Evolutionary conservation across 2,329 filamentous ascomycete species (phyloP).

Genomic region (Cucurbitaria berberidis): DNA sequence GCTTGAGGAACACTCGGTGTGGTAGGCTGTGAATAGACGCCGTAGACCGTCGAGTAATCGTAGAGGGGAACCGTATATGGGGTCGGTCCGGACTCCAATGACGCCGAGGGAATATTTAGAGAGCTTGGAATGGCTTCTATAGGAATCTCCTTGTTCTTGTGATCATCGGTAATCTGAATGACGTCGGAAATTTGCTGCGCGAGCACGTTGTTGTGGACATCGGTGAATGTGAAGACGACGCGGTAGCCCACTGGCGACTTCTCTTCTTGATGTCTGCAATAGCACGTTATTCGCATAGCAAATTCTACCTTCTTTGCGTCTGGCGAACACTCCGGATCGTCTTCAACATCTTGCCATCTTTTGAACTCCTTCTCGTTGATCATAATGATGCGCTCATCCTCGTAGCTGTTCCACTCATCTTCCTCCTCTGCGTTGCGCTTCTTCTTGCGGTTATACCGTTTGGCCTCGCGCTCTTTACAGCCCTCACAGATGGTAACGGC

Average conservation of each 20-base stretch:
- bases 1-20: slow-evolving; percentile 30
- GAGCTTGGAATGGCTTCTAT: slow-evolving; percentile 27
- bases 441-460: slow-evolving; percentile 90
- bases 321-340: slow-evolving; percentile 24
- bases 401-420: slow-evolving; percentile 70
- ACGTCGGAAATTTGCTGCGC: slow-evolving; percentile 77
- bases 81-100: slow-evolving; percentile 18
- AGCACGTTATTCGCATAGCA: slow-evolving; percentile 96
- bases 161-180: slow-evolving; percentile 98
- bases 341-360: slow-evolving; percentile 37
- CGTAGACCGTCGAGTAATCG: slow-evolving; percentile 30
- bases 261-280: slow-evolving; percentile 93
- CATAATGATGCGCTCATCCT: slow-evolving; percentile 53
- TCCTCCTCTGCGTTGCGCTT: slow-evolving; percentile 88
- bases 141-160: slow-evolving; percentile 68
- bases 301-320: slow-evolving; percentile 76
- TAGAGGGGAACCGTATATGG: slow-evolving; percentile 26
- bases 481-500: slow-evolving; percentile 89
- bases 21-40: slow-evolving; percentile 36
- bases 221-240: slow-evolving; percentile 94
- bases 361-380: slow-evolving; percentile 49
- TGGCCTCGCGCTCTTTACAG: slow-evolving; percentile 91
- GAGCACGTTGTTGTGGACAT: slow-evolving; percentile 75
- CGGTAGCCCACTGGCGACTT: slow-evolving; percentile 77
- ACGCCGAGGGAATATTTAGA: slow-evolving; percentile 23